phyloP scores from a whole-genome alignment of 768 basidiomycete genomes.

The Pulveroboletus sp. region DNA sequence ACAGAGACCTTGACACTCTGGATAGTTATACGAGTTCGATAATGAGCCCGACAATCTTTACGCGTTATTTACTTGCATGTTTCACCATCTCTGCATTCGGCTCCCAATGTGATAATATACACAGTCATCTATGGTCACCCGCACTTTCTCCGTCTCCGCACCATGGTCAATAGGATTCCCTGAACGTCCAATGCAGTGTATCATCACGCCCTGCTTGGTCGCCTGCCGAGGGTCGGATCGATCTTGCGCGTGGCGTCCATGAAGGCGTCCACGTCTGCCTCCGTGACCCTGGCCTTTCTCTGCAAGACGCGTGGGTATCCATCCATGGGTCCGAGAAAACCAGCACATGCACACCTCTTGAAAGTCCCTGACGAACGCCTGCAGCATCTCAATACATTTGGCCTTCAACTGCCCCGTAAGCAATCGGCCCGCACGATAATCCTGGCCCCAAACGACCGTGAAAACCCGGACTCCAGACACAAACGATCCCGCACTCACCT shows the following conservation, averaged over 20 bases:
- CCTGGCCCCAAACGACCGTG: constrained; percentile 42
- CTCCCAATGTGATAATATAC: constrained; percentile 1
- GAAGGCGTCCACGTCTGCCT: constrained; percentile 66
- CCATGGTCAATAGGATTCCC: not conserved
- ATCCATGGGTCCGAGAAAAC: not conserved
- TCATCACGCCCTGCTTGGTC: constrained; percentile 2
- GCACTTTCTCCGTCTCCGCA: not conserved
- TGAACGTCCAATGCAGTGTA: no score
- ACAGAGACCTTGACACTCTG: not conserved
- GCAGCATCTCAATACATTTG: constrained; percentile 76
- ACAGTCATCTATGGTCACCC: not conserved
- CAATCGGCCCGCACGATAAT: constrained; percentile 84
- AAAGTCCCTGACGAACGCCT: constrained; percentile 79
- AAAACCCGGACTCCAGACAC: not conserved
- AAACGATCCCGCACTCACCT: constrained; percentile 39
- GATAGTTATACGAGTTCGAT: not conserved
- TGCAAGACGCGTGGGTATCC: constrained; percentile 29
- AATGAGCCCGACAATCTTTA: not conserved
- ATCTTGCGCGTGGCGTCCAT: constrained; percentile 83
- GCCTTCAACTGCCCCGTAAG: constrained; percentile 91
- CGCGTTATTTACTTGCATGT: constrained; percentile 1
- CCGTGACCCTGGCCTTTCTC: constrained; percentile 78
- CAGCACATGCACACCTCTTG: constrained; percentile 56
- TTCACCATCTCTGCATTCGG: not conserved
- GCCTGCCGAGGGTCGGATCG: constrained; percentile 47